phyloP scores from a whole-genome alignment of 805 yeast genomes.

The Kluyveromyces nonfermentans region DNA sequence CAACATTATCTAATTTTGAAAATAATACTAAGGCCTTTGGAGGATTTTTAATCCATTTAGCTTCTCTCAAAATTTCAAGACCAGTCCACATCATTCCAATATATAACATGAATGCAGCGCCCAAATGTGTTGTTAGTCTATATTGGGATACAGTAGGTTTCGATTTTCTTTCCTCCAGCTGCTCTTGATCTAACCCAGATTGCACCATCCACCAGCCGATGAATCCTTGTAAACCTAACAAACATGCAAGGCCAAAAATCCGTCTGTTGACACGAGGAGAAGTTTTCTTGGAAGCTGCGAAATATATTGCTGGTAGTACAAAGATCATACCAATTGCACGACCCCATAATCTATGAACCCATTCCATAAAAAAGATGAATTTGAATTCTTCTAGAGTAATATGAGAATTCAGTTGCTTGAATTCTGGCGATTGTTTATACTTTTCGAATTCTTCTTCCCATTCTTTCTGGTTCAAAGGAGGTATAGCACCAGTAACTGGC shows the following conservation, averaged over 20 bases:
- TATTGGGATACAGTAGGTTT: slow-evolving; percentile 98
- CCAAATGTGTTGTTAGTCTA: slow-evolving; percentile 86
- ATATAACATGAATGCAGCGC: slow-evolving; percentile 83
- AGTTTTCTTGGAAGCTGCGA: slow-evolving; percentile 56
- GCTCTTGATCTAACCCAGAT: slow-evolving; percentile 80
- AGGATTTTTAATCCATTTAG: slow-evolving; percentile 59
- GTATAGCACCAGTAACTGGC: slow-evolving; percentile 92
- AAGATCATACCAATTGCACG: slow-evolving; percentile 80
- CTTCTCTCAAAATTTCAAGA: slow-evolving; percentile 68
- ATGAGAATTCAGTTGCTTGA: slow-evolving; percentile 78
- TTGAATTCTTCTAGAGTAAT: slow-evolving; percentile 80
- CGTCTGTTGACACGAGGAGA: slow-evolving; percentile 58
- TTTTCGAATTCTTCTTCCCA: slow-evolving; percentile 82
- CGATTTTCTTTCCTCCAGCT: slow-evolving; percentile 66
- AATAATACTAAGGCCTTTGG: slow-evolving; percentile 43
- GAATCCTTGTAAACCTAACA: slow-evolving; percentile 88
- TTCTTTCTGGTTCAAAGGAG: slow-evolving; percentile 70
- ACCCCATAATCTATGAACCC: slow-evolving; percentile 93
- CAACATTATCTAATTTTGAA: slow-evolving; percentile 51
- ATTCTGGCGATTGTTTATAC: slow-evolving; percentile 84
- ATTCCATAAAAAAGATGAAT: slow-evolving; percentile 92
- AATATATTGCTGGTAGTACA: slow-evolving; percentile 77
- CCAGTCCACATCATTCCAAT: slow-evolving; percentile 89
- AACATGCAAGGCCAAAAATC: slow-evolving; percentile 59
- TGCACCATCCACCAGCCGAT: slow-evolving; percentile 99